phyloP scores from a whole-genome alignment of 805 yeast genomes.

The Kazachstania taianensis region DNA sequence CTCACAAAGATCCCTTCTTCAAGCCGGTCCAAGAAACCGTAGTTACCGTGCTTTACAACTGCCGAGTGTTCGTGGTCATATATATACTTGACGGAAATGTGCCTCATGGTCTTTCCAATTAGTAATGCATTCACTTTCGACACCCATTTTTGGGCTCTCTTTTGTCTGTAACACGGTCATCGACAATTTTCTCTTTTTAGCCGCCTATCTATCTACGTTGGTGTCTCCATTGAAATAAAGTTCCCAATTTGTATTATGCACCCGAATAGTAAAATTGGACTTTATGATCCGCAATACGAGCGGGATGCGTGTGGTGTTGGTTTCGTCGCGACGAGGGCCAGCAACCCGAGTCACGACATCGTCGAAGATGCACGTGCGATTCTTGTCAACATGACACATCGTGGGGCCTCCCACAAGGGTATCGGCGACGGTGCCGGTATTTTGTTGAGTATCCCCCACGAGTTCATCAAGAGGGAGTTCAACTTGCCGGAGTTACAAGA shows the following conservation, averaged over 20 bases:
- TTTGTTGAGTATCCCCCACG: slow-evolving; percentile 84
- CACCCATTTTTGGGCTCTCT: too few relatives aligned
- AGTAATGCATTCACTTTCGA: too few relatives aligned
- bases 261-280: slow-evolving; percentile 48
- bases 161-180: too few relatives aligned
- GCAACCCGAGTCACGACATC: slow-evolving; percentile 77
- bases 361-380: slow-evolving; percentile 81
- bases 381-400: slow-evolving; percentile 95
- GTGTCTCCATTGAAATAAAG: too few relatives aligned
- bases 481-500: slow-evolving; percentile 53
- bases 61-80: too few relatives aligned
- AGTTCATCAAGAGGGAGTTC: slow-evolving; percentile 77
- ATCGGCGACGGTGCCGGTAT: slow-evolving; percentile 99
- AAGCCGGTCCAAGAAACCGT: too few relatives aligned
- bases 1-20: too few relatives aligned
- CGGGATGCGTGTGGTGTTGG: slow-evolving; percentile 99
- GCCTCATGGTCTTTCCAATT: too few relatives aligned
- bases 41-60: too few relatives aligned
- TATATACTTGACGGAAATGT: too few relatives aligned
- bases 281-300: slow-evolving; percentile 87
- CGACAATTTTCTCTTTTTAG: too few relatives aligned
- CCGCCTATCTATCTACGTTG: too few relatives aligned
- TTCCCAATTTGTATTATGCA: neutral
- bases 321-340: slow-evolving; percentile 89
- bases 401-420: slow-evolving; percentile 98